Percentiles rank a stretch among this genome's conserved stretches.
These are phyloP conservation scores for Cornus kousa DNA, from an alignment of 148 eudicot genomes.

Conservation along the genomic window DNA sequence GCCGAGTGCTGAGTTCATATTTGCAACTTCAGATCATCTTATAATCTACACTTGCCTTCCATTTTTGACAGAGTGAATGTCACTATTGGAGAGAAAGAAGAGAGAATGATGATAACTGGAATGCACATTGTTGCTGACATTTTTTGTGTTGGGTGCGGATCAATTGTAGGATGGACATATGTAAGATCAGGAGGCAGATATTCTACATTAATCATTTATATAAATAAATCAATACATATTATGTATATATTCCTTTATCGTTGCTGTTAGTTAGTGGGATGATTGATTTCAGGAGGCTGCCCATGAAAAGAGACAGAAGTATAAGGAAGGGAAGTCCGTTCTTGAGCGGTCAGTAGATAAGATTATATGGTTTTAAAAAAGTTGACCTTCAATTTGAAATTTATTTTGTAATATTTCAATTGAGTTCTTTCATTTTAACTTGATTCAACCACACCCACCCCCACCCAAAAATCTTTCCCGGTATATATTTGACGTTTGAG, in stretches of 20 bases:
- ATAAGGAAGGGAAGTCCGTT: constrained; percentile 98
- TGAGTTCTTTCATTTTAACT: no score
- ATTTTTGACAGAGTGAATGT: constrained; percentile 64
- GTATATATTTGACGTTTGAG: not conserved
- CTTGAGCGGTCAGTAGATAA: constrained; percentile 71
- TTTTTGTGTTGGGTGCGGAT: constrained; percentile 88
- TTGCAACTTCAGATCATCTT: not conserved
- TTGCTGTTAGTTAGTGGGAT: constrained; percentile 23
- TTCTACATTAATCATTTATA: not conserved
- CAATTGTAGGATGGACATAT: constrained; percentile 89
- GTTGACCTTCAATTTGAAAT: no score
- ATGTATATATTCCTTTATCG: constrained; percentile 6
- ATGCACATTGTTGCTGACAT: constrained; percentile 84
- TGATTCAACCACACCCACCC: no score
- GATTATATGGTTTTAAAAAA: not conserved
- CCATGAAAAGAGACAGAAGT: constrained; percentile 81
- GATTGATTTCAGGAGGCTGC: constrained; percentile 78
- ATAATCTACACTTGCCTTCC: not conserved
- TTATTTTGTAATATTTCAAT: no score
- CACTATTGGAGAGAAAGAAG: constrained; percentile 65
- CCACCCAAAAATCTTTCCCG: no score
- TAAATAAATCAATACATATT: not conserved
- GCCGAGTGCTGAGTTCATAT: not conserved
- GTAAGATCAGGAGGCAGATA: constrained; percentile 47
- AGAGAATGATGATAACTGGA: constrained; percentile 92